Evolutionary conservation across 768 basidiomycete genomes (phyloP).

Genomic region (Suillus alpinus): DNA sequence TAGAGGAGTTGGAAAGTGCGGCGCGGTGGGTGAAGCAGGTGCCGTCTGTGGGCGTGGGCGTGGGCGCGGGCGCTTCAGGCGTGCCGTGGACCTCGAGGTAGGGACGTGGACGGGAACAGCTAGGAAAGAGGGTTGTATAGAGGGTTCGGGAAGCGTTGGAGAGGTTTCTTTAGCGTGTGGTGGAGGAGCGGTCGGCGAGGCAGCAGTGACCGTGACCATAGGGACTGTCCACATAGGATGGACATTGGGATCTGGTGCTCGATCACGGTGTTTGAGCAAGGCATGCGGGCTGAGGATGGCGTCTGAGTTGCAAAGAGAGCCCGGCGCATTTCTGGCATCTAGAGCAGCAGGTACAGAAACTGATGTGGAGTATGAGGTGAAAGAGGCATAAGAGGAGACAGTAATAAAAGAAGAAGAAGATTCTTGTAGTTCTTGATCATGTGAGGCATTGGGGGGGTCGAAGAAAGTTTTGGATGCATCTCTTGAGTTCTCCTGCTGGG

Average conservation of each 20-base stretch:
- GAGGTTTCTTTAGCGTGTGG: not conserved
- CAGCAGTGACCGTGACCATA: constrained; percentile 19
- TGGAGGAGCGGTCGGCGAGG: not conserved
- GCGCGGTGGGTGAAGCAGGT: constrained; percentile 6
- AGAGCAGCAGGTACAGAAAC: not conserved
- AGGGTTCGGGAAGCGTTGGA: not conserved
- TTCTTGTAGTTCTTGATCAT: not conserved
- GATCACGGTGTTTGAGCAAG: not conserved
- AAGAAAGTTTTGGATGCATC: not conserved
- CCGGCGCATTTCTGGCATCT: not conserved
- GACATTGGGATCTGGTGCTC: not conserved
- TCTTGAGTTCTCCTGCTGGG: not conserved
- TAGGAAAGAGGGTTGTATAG: not conserved
- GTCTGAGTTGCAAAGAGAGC: too few relatives aligned
- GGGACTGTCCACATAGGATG: constrained; percentile 31
- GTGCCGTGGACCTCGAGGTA: not conserved
- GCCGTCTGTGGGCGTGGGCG: constrained; percentile 27
- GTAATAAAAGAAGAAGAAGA: constrained; percentile 1
- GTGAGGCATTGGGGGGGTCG: not conserved
- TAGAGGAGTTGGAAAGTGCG: not conserved
- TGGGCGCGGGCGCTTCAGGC: constrained; percentile 4
- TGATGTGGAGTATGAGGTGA: not conserved
- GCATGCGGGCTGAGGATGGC: not conserved
- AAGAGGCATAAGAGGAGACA: constrained; percentile 2
- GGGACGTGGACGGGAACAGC: not conserved